Base-by-base conservation (phyloP, 768 basidiomycete species). In the Kwoniella botswanensis region DNA sequence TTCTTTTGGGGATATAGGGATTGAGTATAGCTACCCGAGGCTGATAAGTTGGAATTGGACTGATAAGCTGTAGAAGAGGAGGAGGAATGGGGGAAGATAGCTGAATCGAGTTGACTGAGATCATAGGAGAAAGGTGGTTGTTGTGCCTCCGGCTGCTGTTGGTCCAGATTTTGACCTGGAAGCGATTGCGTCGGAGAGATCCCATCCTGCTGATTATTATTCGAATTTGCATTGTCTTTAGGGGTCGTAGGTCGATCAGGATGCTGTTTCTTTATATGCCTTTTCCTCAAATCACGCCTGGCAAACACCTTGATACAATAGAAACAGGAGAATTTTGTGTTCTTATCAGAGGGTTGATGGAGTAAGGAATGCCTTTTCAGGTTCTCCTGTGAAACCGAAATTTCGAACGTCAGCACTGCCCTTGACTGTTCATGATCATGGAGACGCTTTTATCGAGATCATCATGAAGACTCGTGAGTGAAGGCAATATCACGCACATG, bases 221-320 rank as follows among this genome's bases (percentile, higher is more conserved):
- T 26, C 26, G 26, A 26, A 26, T 26, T 26, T 26, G 26, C 26
- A 26, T 61, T 29, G 22, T 43, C 29, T 13, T 41, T n/a, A 11
- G 60, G 43, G 10, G 43, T 46, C 1, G 35, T 29, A 18, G 60
- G 60, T 17, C 44, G 62, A 63, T 63, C 62, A 11, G 62, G 46
- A 24, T 63, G 62, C 62, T 63, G 41, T 63, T 63, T 63, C 22
- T 42, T 50, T 11, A 63, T 44, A 63, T 63, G 62, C 22, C 62
- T n/a, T 24, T 44, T 42, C 44, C 43, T 44, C 43, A 63, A 44
- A 52, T 63, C 62, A 11, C 62, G 62, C n/a, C 62, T 26, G 10
- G 62, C 62, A 17, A 63, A 63, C 15, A 35, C 42, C 43, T 42
- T 44, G 24, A 21, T 52, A 35, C 62, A 63, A 22, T 63, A 52